Percentiles rank a stretch among this genome's conserved stretches.
phyloP scores from a whole-genome alignment of 495 filamentous ascomycete species.

The Cairneyella variabilis region DNA sequence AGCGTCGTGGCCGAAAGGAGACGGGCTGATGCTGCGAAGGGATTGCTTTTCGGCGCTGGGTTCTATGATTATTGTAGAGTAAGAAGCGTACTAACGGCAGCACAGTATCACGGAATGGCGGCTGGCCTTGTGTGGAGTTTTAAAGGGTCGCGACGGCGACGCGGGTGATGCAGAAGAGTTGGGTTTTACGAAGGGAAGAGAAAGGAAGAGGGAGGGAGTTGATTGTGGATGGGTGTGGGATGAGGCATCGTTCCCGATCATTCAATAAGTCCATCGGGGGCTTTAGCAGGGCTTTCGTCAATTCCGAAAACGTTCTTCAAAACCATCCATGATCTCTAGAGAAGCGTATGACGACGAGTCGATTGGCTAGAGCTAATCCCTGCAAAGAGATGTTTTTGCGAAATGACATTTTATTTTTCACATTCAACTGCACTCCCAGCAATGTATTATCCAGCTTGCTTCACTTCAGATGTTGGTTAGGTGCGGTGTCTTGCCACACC shows the following conservation, averaged over 20 bases:
- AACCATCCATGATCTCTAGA: not conserved
- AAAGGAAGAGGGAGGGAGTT: not conserved
- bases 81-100: conserved; percentile 6
- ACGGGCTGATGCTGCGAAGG: conserved; percentile 4
- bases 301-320: not conserved
- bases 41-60: not conserved
- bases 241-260: no score
- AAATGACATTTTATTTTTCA: no score
- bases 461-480: no score
- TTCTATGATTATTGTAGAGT: conserved; percentile 7
- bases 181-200: not conserved
- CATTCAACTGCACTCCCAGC: no score
- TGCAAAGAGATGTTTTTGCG: no score
- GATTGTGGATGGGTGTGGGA: not conserved
- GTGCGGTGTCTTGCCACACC: no score
- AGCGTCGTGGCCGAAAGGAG: conserved; percentile 3
- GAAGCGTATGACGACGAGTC: not conserved
- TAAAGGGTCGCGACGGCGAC: conserved; percentile 8
- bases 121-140: not conserved
- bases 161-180: not conserved
- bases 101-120: not conserved
- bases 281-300: not conserved
- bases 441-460: no score
- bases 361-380: not conserved
- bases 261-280: no score